Conservation (phyloP, 768 basidiomycete species). For the Cystoderma amianthinum region DNA sequence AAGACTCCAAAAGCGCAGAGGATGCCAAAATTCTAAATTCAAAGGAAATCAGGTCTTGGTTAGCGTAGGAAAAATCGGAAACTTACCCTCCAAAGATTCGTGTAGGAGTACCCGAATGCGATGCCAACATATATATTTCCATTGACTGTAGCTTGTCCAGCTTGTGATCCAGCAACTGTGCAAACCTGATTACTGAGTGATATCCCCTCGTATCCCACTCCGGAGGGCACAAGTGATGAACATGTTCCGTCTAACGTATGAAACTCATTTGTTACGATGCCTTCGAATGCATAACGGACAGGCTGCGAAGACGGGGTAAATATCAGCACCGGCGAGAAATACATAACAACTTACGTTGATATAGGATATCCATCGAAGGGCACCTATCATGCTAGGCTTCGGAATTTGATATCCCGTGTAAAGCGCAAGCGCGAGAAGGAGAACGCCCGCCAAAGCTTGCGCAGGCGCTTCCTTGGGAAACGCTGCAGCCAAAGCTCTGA, state of each 20-base stretch:
- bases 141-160: constrained; percentile 54
- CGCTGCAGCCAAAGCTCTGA: constrained; percentile 58
- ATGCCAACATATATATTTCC: constrained; percentile 46
- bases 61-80: too few relatives aligned
- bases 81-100: constrained; percentile 37
- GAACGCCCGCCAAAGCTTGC: constrained; percentile 48
- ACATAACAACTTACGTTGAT: constrained; percentile 39
- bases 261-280: constrained; percentile 78
- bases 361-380: constrained; percentile 60
- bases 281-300: constrained; percentile 67
- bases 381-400: constrained; percentile 57
- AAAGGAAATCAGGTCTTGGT: background rate
- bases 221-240: constrained; percentile 51
- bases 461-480: constrained; percentile 56
- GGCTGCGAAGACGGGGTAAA: constrained; percentile 29
- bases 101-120: constrained; percentile 41
- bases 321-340: background rate
- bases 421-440: constrained; percentile 20
- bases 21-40: constrained; percentile 62
- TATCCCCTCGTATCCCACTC: constrained; percentile 53
- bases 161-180: constrained; percentile 54
- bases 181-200: constrained; percentile 68
- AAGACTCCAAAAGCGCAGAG: constrained; percentile 54
- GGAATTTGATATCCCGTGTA: constrained; percentile 42
- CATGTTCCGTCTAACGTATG: constrained; percentile 58